Base-by-base conservation (phyloP, 306 rosid species). In the Castanea sativa region DNA sequence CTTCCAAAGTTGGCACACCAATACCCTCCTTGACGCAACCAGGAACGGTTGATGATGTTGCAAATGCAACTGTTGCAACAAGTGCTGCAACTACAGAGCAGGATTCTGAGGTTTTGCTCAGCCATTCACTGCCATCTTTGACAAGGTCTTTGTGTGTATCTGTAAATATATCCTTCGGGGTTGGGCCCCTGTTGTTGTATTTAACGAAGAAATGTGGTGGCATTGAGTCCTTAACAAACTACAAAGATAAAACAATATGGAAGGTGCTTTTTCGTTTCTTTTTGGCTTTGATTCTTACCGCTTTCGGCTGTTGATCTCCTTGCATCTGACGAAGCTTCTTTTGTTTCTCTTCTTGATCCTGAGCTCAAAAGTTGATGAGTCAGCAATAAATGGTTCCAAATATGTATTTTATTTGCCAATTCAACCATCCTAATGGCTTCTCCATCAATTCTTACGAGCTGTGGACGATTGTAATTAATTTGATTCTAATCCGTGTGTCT, bases 41-140 rank as follows among this genome's bases (percentile, higher is more conserved):
- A 27, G 92, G 96, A 16, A 85, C 75, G 13, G 91, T 70, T 9
- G 92, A 79, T 20, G 90, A 85, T 5, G 91, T 87, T 29, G 91
- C 78, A 85, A 91, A 91, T 41, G 93, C 90, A 5, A 91, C 91
- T 1, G 90, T 77, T n/a, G 93, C 92, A 4, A 89, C 83, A 5
- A 89, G 89, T 5, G 89, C 89, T 6, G 92, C 96, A n/a, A 91
- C 91, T 1, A 91, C 73, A 21, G 96, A 85, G 84, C 86, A 89
- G 16, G 91, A 89, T 76, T 84, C 83, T 9, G 92, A 75, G 9
- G 91, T 89, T 77, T 52, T 86, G 12, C 80, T 74, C 2, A 90
- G 86, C 94, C 90, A 90, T 57, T 90, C 82, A 55, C 90, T 78
- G 1, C 88, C 89, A 10, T 87, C 86, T 56, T 84, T 83, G 68